Conservation (phyloP, 176 grass and related monocot species). For the Oryza meyeriana region DNA sequence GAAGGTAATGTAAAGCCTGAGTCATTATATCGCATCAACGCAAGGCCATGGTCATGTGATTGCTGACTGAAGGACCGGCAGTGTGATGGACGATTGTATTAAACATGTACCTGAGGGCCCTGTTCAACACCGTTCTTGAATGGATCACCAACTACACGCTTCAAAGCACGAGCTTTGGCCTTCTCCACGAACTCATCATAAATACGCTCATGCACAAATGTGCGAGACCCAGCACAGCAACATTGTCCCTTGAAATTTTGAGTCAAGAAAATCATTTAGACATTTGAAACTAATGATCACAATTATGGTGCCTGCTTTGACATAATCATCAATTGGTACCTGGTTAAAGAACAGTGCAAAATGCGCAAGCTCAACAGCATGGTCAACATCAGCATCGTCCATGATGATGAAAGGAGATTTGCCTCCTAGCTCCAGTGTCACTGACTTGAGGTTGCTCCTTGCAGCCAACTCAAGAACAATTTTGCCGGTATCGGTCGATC, state of each 20-base stretch:
- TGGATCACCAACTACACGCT: slow-evolving; percentile 90
- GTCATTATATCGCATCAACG: not conserved
- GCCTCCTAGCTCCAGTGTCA: slow-evolving; percentile 93
- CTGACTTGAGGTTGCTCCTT: slow-evolving; percentile 89
- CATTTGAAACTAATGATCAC: not conserved
- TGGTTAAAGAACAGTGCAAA: slow-evolving; percentile 97
- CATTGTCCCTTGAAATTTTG: slow-evolving; percentile 72
- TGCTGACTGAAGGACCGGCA: not conserved
- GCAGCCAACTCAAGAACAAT: slow-evolving; percentile 89
- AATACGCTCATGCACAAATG: slow-evolving; percentile 91
- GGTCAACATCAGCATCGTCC: slow-evolving; percentile 89
- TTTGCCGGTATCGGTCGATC: slow-evolving; percentile 84
- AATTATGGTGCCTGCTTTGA: not conserved
- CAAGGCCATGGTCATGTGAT: not conserved
- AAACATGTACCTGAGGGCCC: slow-evolving; percentile 77
- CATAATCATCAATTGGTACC: slow-evolving; percentile 36
- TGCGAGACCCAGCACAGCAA: slow-evolving; percentile 94
- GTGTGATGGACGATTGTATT: not conserved
- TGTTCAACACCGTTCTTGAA: slow-evolving; percentile 90
- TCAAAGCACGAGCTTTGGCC: slow-evolving; percentile 77
- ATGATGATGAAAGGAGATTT: slow-evolving; percentile 96
- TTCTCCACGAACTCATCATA: slow-evolving; percentile 98
- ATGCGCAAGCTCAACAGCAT: slow-evolving; percentile 91
- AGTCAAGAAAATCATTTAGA: not conserved
- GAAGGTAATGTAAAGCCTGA: not conserved